Evolutionary conservation across 1,284 basidiomycete species (phyloP).

Genomic region (Pholiota adiposa): DNA sequence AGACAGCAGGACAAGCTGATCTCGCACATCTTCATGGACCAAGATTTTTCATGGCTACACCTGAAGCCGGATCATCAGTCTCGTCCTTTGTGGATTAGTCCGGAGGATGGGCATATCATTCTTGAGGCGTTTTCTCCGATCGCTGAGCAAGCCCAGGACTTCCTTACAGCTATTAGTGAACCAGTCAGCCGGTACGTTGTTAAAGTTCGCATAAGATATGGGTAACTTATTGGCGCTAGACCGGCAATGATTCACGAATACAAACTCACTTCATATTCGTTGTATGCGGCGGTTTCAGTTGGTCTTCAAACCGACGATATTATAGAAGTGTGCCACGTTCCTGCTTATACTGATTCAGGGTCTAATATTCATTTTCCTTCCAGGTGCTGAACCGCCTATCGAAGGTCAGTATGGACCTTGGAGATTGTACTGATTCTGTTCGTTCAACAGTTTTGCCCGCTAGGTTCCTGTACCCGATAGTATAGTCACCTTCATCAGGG

Average conservation of each 20-base stretch:
- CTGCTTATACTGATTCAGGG: slow-evolving; percentile 9
- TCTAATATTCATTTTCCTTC: slow-evolving; percentile 24
- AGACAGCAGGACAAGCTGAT: slow-evolving; percentile 73
- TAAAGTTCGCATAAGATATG: not conserved
- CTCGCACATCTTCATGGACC: slow-evolving; percentile 78
- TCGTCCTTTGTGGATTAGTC: slow-evolving; percentile 93
- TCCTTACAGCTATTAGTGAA: slow-evolving; percentile 97
- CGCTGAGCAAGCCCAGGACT: slow-evolving; percentile 98
- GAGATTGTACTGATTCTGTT: not conserved
- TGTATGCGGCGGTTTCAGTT: slow-evolving; percentile 98
- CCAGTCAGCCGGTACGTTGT: slow-evolving; percentile 91
- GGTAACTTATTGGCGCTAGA: slow-evolving; percentile 47
- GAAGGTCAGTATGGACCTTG: slow-evolving; percentile 59
- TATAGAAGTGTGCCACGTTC: slow-evolving; percentile 79
- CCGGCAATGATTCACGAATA: slow-evolving; percentile 99
- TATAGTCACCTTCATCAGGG: slow-evolving; percentile 84
- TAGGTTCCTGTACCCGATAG: slow-evolving; percentile 89
- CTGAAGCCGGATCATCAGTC: slow-evolving; percentile 90
- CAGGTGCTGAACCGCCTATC: slow-evolving; percentile 86
- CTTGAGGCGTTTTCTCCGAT: slow-evolving; percentile 96
- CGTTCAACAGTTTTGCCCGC: slow-evolving; percentile 1
- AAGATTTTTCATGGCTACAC: slow-evolving; percentile 85
- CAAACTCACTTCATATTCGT: slow-evolving; percentile 96
- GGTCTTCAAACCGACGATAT: slow-evolving; percentile 98
- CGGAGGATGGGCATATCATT: slow-evolving; percentile 93